Base-by-base conservation (phyloP, 2,329 filamentous ascomycete species). In the Annulohypoxylon truncatum region DNA sequence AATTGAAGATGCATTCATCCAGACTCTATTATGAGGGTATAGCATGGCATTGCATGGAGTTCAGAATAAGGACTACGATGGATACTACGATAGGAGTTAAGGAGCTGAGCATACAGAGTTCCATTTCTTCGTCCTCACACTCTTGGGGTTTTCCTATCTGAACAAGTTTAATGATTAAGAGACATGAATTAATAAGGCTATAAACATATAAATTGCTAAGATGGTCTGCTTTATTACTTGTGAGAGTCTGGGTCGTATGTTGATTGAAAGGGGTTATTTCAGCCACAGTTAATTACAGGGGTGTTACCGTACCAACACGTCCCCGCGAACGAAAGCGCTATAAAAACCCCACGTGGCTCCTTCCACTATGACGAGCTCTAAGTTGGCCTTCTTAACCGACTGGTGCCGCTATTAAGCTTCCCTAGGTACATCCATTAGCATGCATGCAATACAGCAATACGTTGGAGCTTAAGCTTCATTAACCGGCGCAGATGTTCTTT, bases 261-360 rank as follows among this genome's bases (percentile, higher is more conserved):
- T 28, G 38, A 52, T 18, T 15, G 26, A n/a, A 22, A 20, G 18
- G 18, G 18, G 40, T 13, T 13, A 52, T 51, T 56, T 51, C n/a
- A 63, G 47, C 38, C 22, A 42, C 47, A 48, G 12, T 10, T 42
- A 18, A 56, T 58, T 57, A 54, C 54, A 64, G 54, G 54, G 50
- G 42, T 40, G 2, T 22, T 28, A 44, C 15, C 22, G 47, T 28
- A 48, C 53, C 38, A 38, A 52, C 13, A 7, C 4, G 31, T 28
- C 55, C 67, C 52, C 59, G 59, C 62, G 52, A 48, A 54, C 53
- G 46, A 60, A 42, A 15, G 8, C 51, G 35, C 52, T 54, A 54
- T 4, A 44, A 66, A 70, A 55, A 65, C 67, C 65, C 67, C 65
- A 70, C 67, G 67, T 70, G 67, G 60, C 67, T 62, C 57, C 44